Conservation (phyloP, 179 eudicot species). For the Actinidia chinensis region DNA sequence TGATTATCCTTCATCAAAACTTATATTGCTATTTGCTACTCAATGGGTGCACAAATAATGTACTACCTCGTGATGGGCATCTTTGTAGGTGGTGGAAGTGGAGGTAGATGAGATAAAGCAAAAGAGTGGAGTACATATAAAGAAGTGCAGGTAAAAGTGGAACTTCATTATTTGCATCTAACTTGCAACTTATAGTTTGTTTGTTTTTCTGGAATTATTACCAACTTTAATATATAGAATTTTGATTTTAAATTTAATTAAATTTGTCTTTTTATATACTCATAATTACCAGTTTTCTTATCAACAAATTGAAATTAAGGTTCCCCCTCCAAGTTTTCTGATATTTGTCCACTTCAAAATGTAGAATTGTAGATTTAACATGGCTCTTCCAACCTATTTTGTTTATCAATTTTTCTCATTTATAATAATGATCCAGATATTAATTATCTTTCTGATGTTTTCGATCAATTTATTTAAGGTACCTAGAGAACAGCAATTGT, state of each 20-base stretch:
- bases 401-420: not conserved
- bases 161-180: not conserved
- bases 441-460: not conserved
- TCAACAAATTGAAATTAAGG: too few species aligned
- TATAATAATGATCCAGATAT: not conserved
- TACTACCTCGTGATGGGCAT: not conserved
- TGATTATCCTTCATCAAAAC: too few species aligned
- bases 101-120: slow-evolving; percentile 88
- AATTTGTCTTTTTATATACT: too few species aligned
- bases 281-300: too few species aligned
- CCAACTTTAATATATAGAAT: too few species aligned
- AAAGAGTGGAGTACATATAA: slow-evolving; percentile 84
- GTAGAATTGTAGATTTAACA: not conserved
- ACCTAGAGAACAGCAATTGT: slow-evolving; percentile 93
- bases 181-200: not conserved
- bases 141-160: slow-evolving; percentile 79
- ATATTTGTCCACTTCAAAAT: too few species aligned
- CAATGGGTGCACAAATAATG: not conserved
- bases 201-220: not conserved
- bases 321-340: too few species aligned
- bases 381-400: not conserved
- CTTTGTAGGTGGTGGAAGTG: slow-evolving; percentile 72
- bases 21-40: not conserved
- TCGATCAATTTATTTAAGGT: slow-evolving; percentile 34
- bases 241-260: too few species aligned